Evolutionary conservation across 2,329 filamentous ascomycete genomes (phyloP), one percentile per base, ranked within the genome.

Genomic region (Tetracladium maxilliforme): DNA sequence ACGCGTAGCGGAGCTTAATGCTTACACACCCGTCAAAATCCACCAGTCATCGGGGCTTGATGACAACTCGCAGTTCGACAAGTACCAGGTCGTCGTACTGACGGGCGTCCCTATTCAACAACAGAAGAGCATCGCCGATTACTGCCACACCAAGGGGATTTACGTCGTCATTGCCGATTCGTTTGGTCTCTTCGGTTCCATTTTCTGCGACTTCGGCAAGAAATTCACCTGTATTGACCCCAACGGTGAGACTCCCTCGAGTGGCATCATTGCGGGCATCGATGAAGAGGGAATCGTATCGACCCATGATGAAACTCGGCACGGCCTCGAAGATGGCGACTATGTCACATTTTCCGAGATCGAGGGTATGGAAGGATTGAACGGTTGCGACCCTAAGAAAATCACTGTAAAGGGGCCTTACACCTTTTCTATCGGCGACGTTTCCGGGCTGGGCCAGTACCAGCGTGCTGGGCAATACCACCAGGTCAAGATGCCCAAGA

Each of bases 401-500:
- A 70, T 98, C 33, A 82, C 78, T 4, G 84, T 94, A 24, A 94
- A 92, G 57, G 90, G 81, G 1, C 90, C 90, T 4, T 98, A 95
- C 50, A 93, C 86, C 7, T 98, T 98, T 54, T 90, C 83, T 10
- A 94, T 98, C 39, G 90, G 87, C 21, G 83, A 94, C 47, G 83
- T 95, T 7, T 82, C 80, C 14, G 76, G 71, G 6, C 64, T 94
- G 18, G 90, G 90, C 18, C 65, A 80, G 41, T 98, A 98, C 58
- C 61, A 81, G 58, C 70, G 79, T 25, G 87, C 87, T 23, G 90
- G 90, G 32, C 69, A 93, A 31, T 98, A 80, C 51, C 77, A 81
- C 19, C 90, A 98, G 52, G 90, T 95, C 51, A 98, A 95, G 66
- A 94, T 94, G 87, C 90, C 90, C 25, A 93, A 90, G 57, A 70